Base-by-base conservation (phyloP, 2,329 filamentous ascomycete genomes). In the Aureobasidium sp. region DNA sequence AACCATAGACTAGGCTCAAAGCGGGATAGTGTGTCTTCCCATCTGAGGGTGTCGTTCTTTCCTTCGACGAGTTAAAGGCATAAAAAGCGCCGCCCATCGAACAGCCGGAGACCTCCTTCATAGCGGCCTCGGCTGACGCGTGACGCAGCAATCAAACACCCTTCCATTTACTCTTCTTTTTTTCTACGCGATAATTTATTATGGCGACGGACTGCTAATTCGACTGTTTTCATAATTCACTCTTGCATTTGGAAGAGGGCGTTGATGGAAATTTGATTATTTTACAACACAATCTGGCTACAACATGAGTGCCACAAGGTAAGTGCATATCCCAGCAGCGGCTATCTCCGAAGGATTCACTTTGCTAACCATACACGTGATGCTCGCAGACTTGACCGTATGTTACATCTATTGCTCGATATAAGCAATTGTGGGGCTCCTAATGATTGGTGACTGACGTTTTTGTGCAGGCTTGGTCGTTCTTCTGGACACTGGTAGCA, bases 401-500 rank as follows among this genome's bases (percentile, higher is more conserved):
- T 76, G 66, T 74, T 76, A 48, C 62, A 63, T 66, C 63, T 48
- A 34, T 42, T 48, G 41, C 32, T 44, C 32, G 37, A 29, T 61
- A 29, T 48, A 15, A 32, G 46, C 13, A 17, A 48, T 15, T 48
- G 27, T 41, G 44, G 47, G 53, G 53, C 17, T 46, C 27, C 27
- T 62, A 39, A 41, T 17, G 13, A 53, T 39, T 58, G 50, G 46
- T 17, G 9, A 53, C 37, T 64, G 47, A 63, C 55, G 20, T 27
- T 52, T 2, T 12, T 36, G 34, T 56, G 50, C 32, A 62, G 60
- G 60, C 20, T 48, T 62, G 60, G 60, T 62, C 50, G 46, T 62
- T 53, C 51, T 62, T 27, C 87, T 99, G 70, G 94, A 99, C 82
- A 97, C 94, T 63, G 94, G 94, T 69, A 97, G 93, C 78, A 99